Evolutionary conservation across 306 rosid species (phyloP), one percentile per base, ranked within the genome.

Genomic region (Quercus wislizeni): DNA sequence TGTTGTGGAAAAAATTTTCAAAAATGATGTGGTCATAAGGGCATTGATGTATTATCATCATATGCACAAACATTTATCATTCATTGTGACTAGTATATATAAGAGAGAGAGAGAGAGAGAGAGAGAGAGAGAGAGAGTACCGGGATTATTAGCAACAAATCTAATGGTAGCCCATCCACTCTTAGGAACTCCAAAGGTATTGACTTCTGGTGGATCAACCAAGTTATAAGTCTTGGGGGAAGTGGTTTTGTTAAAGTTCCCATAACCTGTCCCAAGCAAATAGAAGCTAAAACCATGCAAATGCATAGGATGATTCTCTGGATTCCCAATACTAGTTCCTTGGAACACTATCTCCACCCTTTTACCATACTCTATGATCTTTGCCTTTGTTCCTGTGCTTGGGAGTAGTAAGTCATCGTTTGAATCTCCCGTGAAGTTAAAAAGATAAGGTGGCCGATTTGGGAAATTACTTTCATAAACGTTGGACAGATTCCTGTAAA

Each of bases 281-380:
- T 49, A 86, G 83, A 86, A 86, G 54, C 81, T 84, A 43, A 17
- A 86, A 7, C 92, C 92, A 69, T 88, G 92, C 20, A 86, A 77
- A 73, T 88, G 92, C 72, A 86, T 68, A 0, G 90, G 88, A 58
- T 88, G 92, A 71, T 84, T 86, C 87, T 83, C 87, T 6, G 89
- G 64, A 5, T 69, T 64, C 8, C 62, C 5, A 33, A 86, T 0
- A 33, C 72, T 76, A 0, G 90, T 88, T 31, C 88, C 90, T 75
- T 88, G 92, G 82, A 79, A 77, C 35, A 86, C 79, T 5, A 88
- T 62, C 65, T 88, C 89, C 30, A 88, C 87, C 5, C 19, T 65
- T 55, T 27, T 74, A 11, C 82, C 80, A 6, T 71, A 87, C 8
- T 79, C 70, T 61, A 87, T 43, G 54, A 73, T 52, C 17, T 41